Evolutionary conservation across 2,329 filamentous ascomycete species (phyloP).

Genomic region (Monilinia fructicola): DNA sequence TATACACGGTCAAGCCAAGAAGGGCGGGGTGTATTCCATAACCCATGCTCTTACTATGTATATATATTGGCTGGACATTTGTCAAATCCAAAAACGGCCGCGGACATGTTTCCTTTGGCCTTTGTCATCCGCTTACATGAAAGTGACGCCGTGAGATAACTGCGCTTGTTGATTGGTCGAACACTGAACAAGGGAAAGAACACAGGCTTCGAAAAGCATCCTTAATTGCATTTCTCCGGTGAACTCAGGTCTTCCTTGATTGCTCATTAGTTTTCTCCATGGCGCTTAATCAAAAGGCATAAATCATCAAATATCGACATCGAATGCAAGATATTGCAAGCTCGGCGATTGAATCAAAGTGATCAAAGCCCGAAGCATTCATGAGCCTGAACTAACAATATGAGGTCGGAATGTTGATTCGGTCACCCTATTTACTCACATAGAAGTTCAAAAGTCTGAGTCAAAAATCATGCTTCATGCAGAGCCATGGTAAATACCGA

Average conservation of each 20-base stretch:
- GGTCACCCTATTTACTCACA: not conserved
- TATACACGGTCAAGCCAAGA: not conserved
- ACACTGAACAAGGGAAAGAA: not conserved
- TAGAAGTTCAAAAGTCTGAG: no score
- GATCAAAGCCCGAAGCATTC: not conserved
- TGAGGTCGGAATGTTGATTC: not conserved
- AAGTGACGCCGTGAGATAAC: not conserved
- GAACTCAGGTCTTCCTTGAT: constrained; percentile 5
- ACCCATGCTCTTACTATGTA: constrained; percentile 2
- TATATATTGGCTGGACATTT: not conserved
- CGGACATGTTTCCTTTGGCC: not conserved
- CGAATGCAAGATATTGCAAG: not conserved
- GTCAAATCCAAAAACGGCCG: not conserved
- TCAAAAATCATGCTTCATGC: not conserved
- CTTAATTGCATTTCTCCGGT: constrained; percentile 2
- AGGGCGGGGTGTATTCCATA: not conserved
- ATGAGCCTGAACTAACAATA: not conserved
- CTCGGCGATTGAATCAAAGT: not conserved
- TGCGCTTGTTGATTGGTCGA: not conserved
- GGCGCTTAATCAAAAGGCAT: not conserved
- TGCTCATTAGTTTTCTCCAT: not conserved
- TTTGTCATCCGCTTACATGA: constrained; percentile 14
- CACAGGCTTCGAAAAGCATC: not conserved
- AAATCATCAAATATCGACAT: not conserved
- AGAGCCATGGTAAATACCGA: not conserved